Evolutionary conservation across 2,329 filamentous ascomycete genomes (phyloP).

Genomic region (Teratosphaeria pseudoeucalypti): DNA sequence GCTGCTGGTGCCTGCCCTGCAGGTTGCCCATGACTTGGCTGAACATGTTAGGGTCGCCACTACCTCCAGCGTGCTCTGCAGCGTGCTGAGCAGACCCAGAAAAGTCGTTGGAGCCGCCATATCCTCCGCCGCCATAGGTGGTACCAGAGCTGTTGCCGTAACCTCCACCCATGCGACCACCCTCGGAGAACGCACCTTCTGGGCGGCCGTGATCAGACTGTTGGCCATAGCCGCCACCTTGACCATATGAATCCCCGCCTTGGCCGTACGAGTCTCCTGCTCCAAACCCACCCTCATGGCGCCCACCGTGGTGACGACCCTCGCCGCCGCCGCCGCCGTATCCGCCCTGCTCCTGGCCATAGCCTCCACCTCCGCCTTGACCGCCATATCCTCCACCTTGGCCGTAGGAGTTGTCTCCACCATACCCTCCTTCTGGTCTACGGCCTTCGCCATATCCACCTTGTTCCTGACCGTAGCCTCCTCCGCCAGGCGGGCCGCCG

Average conservation of each 20-base stretch:
- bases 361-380: not conserved
- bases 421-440: constrained; percentile 8
- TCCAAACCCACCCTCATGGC: constrained; percentile 9
- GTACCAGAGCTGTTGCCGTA: constrained; percentile 31
- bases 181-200: constrained; percentile 21
- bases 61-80: constrained; percentile 40
- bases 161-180: constrained; percentile 18
- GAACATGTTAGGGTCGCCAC: constrained; percentile 45
- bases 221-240: constrained; percentile 19
- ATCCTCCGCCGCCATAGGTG: constrained; percentile 30
- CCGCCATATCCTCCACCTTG: constrained; percentile 10
- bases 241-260: constrained; percentile 9
- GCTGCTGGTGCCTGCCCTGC: constrained; percentile 41
- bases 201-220: constrained; percentile 20
- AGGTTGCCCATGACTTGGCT: constrained; percentile 46
- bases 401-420: constrained; percentile 5
- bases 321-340: constrained; percentile 13
- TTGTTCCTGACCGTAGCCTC: constrained; percentile 10
- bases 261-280: constrained; percentile 8
- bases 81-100: constrained; percentile 46
- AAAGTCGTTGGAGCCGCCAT: constrained; percentile 39
- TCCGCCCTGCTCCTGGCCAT: constrained; percentile 4
- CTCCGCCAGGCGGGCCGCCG: constrained; percentile 6
- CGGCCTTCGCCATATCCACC: constrained; percentile 8
- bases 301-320: constrained; percentile 7